Conservation (phyloP, 2,329 filamentous ascomycete species). For the Didymella pinodella region DNA sequence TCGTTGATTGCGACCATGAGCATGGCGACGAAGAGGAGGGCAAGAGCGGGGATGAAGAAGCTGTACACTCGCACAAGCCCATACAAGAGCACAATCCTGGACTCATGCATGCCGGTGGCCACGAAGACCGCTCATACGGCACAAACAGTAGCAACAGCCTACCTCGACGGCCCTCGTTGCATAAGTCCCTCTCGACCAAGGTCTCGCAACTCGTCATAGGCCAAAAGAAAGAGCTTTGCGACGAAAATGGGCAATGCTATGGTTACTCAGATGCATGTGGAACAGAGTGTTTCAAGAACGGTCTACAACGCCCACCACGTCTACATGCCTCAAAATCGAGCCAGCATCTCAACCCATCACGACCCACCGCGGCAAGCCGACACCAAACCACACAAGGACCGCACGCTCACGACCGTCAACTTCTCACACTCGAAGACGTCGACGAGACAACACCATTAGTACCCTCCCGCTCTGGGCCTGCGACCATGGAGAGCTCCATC, state of each 20-base stretch:
- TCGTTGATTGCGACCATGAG: conserved; percentile 80
- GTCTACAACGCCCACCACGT: conserved; percentile 48
- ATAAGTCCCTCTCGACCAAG: conserved; percentile 51
- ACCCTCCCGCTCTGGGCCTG: conserved; percentile 36
- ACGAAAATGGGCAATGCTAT: conserved; percentile 66
- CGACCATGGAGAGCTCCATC: conserved; percentile 35
- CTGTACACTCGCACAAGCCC: conserved; percentile 25
- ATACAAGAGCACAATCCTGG: conserved; percentile 34
- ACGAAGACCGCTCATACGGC: conserved; percentile 30
- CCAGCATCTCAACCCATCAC: conserved; percentile 24
- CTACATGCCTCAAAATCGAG: conserved; percentile 31
- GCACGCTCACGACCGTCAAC: conserved; percentile 38
- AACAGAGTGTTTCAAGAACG: conserved; percentile 65
- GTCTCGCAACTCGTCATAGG: conserved; percentile 61
- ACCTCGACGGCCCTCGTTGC: conserved; percentile 51
- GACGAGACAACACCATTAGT: conserved; percentile 36
- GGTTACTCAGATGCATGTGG: conserved; percentile 69
- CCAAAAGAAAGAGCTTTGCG: conserved; percentile 59
- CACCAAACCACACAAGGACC: conserved; percentile 33
- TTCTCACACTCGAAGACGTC: conserved; percentile 38
- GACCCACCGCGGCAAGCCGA: conserved; percentile 34
- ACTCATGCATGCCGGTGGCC: conserved; percentile 22
- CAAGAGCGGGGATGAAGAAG: conserved; percentile 37
- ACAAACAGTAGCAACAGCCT: conserved; percentile 24
- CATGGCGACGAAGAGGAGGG: conserved; percentile 65